Evolutionary conservation across 495 filamentous ascomycete species (phyloP).

Genomic region (Penicillium verhagenii): DNA sequence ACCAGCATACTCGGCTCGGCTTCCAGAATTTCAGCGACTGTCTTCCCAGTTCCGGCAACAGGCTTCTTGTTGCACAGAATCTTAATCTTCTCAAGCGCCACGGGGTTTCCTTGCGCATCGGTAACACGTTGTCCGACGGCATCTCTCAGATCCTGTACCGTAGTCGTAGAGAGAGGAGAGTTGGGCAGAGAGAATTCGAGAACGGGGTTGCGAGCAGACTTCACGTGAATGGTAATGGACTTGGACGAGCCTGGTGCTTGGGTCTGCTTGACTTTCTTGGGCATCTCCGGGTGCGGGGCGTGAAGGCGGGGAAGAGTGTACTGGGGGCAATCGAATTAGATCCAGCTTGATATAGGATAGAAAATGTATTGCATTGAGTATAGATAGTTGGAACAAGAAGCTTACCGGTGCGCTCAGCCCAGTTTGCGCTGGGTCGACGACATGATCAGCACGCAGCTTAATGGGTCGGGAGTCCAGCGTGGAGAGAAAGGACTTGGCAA

Average conservation of each 20-base stretch:
- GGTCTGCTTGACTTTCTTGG: slow-evolving; percentile 46
- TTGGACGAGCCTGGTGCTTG: slow-evolving; percentile 48
- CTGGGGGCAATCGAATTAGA: slow-evolving; percentile 24
- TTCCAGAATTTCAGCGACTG: slow-evolving; percentile 49
- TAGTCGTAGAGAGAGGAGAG: slow-evolving; percentile 59
- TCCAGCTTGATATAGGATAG: background rate
- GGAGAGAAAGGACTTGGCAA: slow-evolving; percentile 79
- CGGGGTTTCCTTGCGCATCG: slow-evolving; percentile 31
- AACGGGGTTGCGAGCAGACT: slow-evolving; percentile 70
- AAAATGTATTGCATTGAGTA: background rate
- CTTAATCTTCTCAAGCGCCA: slow-evolving; percentile 68
- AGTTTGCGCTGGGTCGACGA: slow-evolving; percentile 75
- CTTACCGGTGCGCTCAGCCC: slow-evolving; percentile 69
- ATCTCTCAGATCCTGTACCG: slow-evolving; percentile 70
- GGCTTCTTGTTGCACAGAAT: slow-evolving; percentile 83
- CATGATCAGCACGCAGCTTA: slow-evolving; percentile 79
- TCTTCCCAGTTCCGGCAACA: slow-evolving; percentile 58
- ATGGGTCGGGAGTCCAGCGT: slow-evolving; percentile 71
- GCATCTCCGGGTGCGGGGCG: slow-evolving; percentile 47
- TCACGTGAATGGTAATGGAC: slow-evolving; percentile 59
- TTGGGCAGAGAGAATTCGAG: slow-evolving; percentile 61
- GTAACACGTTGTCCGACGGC: slow-evolving; percentile 51
- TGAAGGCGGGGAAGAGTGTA: slow-evolving; percentile 48
- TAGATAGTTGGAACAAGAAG: slow-evolving; percentile 12
- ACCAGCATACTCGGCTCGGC: slow-evolving; percentile 40